Evolutionary conservation across 345 rosid species (phyloP).

Genomic region (Heritiera fomes): DNA sequence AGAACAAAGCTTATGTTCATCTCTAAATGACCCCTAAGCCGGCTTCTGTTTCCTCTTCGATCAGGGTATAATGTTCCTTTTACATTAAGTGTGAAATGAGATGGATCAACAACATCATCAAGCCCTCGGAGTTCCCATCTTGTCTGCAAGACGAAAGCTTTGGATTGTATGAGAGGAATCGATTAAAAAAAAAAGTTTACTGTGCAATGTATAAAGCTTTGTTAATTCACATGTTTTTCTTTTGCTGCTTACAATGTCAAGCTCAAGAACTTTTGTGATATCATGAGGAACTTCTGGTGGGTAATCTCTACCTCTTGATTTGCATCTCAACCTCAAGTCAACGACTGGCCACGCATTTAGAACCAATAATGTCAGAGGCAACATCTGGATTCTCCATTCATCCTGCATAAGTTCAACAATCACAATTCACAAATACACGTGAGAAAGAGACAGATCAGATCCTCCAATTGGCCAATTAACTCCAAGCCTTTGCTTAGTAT

Average conservation of each 20-base stretch:
- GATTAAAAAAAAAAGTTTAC: too few species aligned
- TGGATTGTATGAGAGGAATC: background rate
- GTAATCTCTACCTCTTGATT: conserved; percentile 63
- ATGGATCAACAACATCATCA: conserved; percentile 51
- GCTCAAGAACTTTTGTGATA: conserved; percentile 66
- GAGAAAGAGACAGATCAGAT: background rate
- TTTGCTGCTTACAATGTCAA: conserved; percentile 54
- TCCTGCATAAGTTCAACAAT: conserved; percentile 42
- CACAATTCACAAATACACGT: background rate
- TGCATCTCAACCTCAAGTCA: conserved; percentile 75
- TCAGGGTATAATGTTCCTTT: conserved; percentile 71
- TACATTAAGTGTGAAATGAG: conserved; percentile 63
- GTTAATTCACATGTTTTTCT: background rate
- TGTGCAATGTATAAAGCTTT: background rate
- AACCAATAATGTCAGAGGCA: conserved; percentile 69
- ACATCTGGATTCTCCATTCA: conserved; percentile 85
- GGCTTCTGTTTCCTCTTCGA: conserved; percentile 43
- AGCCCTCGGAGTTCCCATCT: conserved; percentile 89
- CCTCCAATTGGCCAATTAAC: background rate
- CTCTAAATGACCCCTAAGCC: conserved; percentile 77
- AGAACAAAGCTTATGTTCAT: conserved; percentile 72
- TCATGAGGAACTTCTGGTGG: conserved; percentile 58
- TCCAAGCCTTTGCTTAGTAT: background rate
- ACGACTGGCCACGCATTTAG: conserved; percentile 70
- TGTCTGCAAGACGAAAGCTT: conserved; percentile 41